Conservation (phyloP, 345 rosid species). For the Iberis pinnata region DNA sequence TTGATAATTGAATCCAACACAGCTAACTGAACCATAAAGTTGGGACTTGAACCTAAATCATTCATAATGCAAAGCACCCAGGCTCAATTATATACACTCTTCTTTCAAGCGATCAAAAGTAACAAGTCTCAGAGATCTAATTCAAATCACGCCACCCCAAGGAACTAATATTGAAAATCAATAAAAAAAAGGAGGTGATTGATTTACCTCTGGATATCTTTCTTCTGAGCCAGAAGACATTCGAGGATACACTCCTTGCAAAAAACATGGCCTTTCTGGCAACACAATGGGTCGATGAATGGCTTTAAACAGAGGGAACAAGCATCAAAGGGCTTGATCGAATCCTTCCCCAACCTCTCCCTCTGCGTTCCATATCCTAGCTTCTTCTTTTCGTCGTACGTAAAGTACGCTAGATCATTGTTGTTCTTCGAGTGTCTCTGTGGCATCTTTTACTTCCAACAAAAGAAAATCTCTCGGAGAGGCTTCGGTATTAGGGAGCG, state of each 20-base stretch:
- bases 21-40: too few species aligned
- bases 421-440: slow-evolving; percentile 89
- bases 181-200: too few species aligned
- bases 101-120: background rate
- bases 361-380: slow-evolving; percentile 93
- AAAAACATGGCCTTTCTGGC: slow-evolving; percentile 85
- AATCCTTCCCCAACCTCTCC: slow-evolving; percentile 92
- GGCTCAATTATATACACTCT: too few species aligned
- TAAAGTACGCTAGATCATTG: slow-evolving; percentile 93
- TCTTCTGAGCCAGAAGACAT: slow-evolving; percentile 71
- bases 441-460: too few species aligned
- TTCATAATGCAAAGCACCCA: too few species aligned
- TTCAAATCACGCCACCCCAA: too few species aligned
- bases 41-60: too few species aligned
- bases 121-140: background rate
- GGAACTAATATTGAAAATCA: too few species aligned
- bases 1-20: too few species aligned
- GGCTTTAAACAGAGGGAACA: slow-evolving; percentile 93
- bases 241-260: slow-evolving; percentile 85
- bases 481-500: slow-evolving; percentile 58
- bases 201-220: slow-evolving; percentile 57
- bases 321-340: slow-evolving; percentile 90
- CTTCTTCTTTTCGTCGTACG: slow-evolving; percentile 93
- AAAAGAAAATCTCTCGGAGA: too few species aligned
- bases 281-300: slow-evolving; percentile 77